Evolutionary conservation across 2,329 filamentous ascomycete species (phyloP).

Genomic region (Hymenoscyphus fraxineus): DNA sequence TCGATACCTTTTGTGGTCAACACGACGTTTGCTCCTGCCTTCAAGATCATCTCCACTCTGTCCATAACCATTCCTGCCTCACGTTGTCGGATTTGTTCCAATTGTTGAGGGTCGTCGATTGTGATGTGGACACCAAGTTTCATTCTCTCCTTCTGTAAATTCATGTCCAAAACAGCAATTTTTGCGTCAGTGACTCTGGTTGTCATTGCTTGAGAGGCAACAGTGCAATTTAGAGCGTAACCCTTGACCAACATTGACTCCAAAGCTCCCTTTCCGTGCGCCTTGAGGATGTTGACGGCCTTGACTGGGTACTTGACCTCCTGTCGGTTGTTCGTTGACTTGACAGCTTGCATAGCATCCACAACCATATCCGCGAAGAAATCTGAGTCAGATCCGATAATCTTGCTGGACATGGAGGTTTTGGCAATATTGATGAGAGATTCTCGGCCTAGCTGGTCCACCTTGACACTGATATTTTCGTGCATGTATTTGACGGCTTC

Average conservation of each 20-base stretch:
- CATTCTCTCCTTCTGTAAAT: slow-evolving; percentile 98
- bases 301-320: slow-evolving; percentile 98
- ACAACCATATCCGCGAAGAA: slow-evolving; percentile 98
- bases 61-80: slow-evolving; percentile 93
- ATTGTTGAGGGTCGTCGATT: slow-evolving; percentile 91
- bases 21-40: slow-evolving; percentile 93
- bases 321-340: slow-evolving; percentile 83
- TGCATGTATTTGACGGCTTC: slow-evolving; percentile 99
- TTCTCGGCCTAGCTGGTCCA: slow-evolving; percentile 85
- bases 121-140: slow-evolving; percentile 98
- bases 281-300: slow-evolving; percentile 97
- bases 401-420: slow-evolving; percentile 99
- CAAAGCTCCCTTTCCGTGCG: slow-evolving; percentile 85
- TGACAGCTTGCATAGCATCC: slow-evolving; percentile 92
- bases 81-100: slow-evolving; percentile 93
- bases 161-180: slow-evolving; percentile 96
- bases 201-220: slow-evolving; percentile 96
- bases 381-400: slow-evolving; percentile 91
- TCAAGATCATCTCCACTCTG: slow-evolving; percentile 93
- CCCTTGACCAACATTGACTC: slow-evolving; percentile 93
- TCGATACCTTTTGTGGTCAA: slow-evolving; percentile 98
- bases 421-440: slow-evolving; percentile 93
- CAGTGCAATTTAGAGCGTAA: slow-evolving; percentile 97
- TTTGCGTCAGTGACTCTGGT: slow-evolving; percentile 90
- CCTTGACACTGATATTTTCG: slow-evolving; percentile 95